Evolutionary conservation across 768 basidiomycete genomes (phyloP).

Genomic region (Termitomyces sp.): DNA sequence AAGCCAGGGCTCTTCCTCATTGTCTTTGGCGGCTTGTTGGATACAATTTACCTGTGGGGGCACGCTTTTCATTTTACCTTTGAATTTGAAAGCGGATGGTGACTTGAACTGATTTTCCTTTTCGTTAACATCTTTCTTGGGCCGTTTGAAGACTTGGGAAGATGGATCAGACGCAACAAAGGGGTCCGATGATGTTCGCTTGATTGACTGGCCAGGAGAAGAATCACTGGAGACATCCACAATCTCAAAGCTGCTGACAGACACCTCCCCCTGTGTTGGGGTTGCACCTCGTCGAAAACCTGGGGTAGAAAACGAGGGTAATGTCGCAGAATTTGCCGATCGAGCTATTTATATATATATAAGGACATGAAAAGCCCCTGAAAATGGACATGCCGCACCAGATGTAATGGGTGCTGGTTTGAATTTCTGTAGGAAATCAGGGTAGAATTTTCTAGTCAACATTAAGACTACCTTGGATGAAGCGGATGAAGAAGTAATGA

Average conservation of each 20-base stretch:
- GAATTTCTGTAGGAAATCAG: slow-evolving; percentile 7
- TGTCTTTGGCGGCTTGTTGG: background rate
- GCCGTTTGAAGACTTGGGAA: slow-evolving; percentile 26
- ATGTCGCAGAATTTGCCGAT: slow-evolving; percentile 17
- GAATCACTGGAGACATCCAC: slow-evolving; percentile 34
- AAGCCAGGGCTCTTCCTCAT: slow-evolving; percentile 19
- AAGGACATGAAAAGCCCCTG: background rate
- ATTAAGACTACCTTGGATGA: slow-evolving; percentile 15
- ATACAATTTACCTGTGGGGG: background rate
- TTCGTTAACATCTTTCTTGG: slow-evolving; percentile 22
- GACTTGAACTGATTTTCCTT: slow-evolving; percentile 29
- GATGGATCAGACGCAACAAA: slow-evolving; percentile 23
- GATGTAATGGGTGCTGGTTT: slow-evolving; percentile 18
- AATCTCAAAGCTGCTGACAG: slow-evolving; percentile 17
- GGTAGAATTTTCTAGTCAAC: background rate
- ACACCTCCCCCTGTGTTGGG: slow-evolving; percentile 6
- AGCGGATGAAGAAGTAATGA: slow-evolving; percentile 4
- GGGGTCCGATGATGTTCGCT: slow-evolving; percentile 36
- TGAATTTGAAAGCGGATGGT: background rate
- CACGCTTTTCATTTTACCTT: slow-evolving; percentile 16
- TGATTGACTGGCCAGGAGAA: slow-evolving; percentile 24
- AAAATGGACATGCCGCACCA: slow-evolving; percentile 1
- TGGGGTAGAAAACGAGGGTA: slow-evolving; percentile 41
- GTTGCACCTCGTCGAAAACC: slow-evolving; percentile 28
- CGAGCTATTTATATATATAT: slow-evolving; percentile 15